Evolutionary conservation across 2,329 filamentous ascomycete species (phyloP).

Genomic region (Aspergillus quadrilineatus): DNA sequence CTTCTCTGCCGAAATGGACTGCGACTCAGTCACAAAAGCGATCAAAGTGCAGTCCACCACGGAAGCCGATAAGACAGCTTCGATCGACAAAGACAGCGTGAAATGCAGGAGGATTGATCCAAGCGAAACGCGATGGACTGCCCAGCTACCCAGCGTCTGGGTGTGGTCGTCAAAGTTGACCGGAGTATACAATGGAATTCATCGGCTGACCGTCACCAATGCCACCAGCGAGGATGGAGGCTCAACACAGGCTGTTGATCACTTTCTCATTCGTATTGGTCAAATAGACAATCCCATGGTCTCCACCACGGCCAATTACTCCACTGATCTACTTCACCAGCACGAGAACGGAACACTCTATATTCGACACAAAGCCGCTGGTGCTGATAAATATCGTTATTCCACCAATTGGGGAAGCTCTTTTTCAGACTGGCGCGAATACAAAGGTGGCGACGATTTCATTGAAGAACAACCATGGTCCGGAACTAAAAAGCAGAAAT

Average conservation of each 20-base stretch:
- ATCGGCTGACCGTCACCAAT: constrained; percentile 59
- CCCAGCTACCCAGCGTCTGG: constrained; percentile 57
- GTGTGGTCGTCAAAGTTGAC: constrained; percentile 53
- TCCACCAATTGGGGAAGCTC: constrained; percentile 61
- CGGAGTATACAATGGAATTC: constrained; percentile 61
- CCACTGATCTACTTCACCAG: constrained; percentile 51
- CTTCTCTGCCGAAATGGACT: constrained; percentile 63
- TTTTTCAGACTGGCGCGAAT: constrained; percentile 60
- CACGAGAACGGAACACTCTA: constrained; percentile 46
- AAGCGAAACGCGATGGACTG: constrained; percentile 42
- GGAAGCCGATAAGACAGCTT: constrained; percentile 44
- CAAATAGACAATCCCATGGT: constrained; percentile 59
- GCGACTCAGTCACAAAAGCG: constrained; percentile 52
- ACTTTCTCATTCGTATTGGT: constrained; percentile 62
- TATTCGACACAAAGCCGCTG: constrained; percentile 60
- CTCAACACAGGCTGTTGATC: constrained; percentile 56
- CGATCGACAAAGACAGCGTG: constrained; percentile 47
- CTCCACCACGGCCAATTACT: constrained; percentile 61
- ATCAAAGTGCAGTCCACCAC: constrained; percentile 57
- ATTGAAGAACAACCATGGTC: constrained; percentile 55
- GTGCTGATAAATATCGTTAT: constrained; percentile 63
- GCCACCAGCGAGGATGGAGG: constrained; percentile 46
- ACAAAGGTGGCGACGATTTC: constrained; percentile 52
- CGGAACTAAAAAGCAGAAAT: constrained; percentile 58
- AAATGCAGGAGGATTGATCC: constrained; percentile 46